Base-by-base conservation (phyloP, 176 grass and related monocot species). In the Miscanthus lutarioriparius region DNA sequence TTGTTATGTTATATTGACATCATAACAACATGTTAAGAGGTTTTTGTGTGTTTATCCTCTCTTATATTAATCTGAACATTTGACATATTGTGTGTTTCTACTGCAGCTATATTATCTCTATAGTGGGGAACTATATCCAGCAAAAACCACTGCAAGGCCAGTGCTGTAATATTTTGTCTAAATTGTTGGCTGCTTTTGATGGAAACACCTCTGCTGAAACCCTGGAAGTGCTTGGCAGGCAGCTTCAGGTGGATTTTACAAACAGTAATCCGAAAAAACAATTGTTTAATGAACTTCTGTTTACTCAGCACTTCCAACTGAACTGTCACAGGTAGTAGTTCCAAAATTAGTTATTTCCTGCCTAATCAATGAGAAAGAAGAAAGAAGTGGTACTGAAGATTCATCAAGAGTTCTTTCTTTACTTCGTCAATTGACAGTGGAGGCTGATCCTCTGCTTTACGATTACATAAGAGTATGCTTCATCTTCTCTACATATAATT, bases 61-160 rank as follows among this genome's bases (percentile, higher is more conserved):
- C 22, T 74, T 89, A 19, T 59, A 36, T 76, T 70, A 40, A 79
- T 73, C 66, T 78, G 36, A 78, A 83, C 47, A 44, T 75, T 76
- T 25, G 32, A 79, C 20, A 8, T 10, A 22, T 65, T 40, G 32
- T 20, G 40, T 82, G 39, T 84, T 49, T 85, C 62, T 75, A 37
- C 76, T 91, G 84, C 88, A 97, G 95, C 76, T 98, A 98, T 87
- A 98, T 98, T 82, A 90, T 93, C 47, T 95, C 82, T 87, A 93
- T 98, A 67, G 73, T 93, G 62, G 95, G 95, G 72, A 84, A 93
- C 53, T 90, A 91, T 64, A 86, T 98, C 63, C 53, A 80, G 67
- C 86, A 41, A 49, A 79, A 85, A 83, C 44, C 84, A 80, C 72
- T 98, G 80, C 92, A 98, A 93, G 87, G 77, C 35, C 91, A 88